Conservation (phyloP, 495 filamentous ascomycete genomes). For the Lophium mytilinum region DNA sequence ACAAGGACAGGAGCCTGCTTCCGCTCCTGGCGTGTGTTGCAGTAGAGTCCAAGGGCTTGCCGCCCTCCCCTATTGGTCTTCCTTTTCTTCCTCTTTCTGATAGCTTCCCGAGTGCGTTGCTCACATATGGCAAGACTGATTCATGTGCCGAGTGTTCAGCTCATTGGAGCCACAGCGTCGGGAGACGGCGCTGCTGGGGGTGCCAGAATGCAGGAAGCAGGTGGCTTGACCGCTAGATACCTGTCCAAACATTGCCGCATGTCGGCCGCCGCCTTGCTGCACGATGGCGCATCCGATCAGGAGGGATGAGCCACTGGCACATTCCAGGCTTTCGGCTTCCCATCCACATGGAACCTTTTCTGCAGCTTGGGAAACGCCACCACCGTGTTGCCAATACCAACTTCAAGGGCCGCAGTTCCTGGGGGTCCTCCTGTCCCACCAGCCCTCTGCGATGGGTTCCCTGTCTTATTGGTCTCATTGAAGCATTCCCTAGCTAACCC, state of each 20-base stretch:
- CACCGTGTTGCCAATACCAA: conserved; percentile 17
- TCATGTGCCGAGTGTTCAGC: conserved; percentile 7
- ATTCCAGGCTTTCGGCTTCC: background rate
- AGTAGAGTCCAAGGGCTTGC: conserved; percentile 11
- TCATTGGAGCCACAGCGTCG: background rate
- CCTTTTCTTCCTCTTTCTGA: conserved; percentile 16
- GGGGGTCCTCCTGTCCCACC: background rate
- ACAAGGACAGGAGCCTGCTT: conserved; percentile 7
- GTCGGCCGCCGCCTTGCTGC: conserved; percentile 2
- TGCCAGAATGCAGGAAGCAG: background rate
- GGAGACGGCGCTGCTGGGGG: background rate
- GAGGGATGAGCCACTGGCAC: background rate
- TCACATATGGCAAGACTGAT: conserved; percentile 14
- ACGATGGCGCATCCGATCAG: conserved; percentile 22
- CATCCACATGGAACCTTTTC: conserved; percentile 4
- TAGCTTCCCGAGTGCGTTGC: conserved; percentile 5
- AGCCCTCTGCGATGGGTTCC: background rate
- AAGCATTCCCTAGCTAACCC: too few relatives aligned
- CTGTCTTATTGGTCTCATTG: conserved; percentile 21
- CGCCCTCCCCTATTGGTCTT: conserved; percentile 21
- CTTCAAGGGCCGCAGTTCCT: conserved; percentile 1
- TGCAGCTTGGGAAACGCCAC: background rate
- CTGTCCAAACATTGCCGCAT: background rate
- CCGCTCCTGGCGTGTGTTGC: conserved; percentile 19
- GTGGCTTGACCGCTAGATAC: background rate